Evolutionary conservation across 305 asterid species (phyloP).

Genomic region (Fraxinus sp.): DNA sequence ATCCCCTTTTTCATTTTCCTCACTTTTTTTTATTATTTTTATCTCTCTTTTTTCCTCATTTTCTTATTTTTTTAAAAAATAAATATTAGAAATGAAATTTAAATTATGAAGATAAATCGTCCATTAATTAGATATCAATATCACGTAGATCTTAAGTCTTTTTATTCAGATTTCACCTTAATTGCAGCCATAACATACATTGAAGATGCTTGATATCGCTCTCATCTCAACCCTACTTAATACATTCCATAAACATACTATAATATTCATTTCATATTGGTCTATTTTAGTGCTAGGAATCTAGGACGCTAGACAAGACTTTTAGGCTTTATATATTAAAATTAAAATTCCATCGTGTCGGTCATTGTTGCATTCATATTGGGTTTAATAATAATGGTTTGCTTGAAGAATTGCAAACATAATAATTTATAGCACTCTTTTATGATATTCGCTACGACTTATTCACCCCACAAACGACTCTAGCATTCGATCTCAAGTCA

Average conservation of each 20-base stretch:
- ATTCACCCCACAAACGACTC: not conserved
- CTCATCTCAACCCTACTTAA: no score
- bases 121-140: no score
- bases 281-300: conserved; percentile 15
- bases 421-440: not conserved
- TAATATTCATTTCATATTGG: not conserved
- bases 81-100: no score
- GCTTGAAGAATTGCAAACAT: not conserved
- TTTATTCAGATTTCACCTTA: not conserved
- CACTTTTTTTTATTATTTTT: not conserved
- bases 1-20: not conserved
- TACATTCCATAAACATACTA: not conserved
- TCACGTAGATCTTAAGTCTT: not conserved
- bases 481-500: not conserved
- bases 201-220: not conserved
- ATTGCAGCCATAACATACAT: not conserved
- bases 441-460: not conserved
- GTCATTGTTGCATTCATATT: not conserved
- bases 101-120: not conserved
- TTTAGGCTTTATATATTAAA: not conserved
- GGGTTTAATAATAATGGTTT: not conserved
- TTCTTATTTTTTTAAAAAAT: no score
- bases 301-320: conserved; percentile 18
- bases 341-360: not conserved
- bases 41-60: not conserved